Base-by-base conservation (phyloP, 2,329 filamentous ascomycete genomes). In the Colletotrichum melonis region DNA sequence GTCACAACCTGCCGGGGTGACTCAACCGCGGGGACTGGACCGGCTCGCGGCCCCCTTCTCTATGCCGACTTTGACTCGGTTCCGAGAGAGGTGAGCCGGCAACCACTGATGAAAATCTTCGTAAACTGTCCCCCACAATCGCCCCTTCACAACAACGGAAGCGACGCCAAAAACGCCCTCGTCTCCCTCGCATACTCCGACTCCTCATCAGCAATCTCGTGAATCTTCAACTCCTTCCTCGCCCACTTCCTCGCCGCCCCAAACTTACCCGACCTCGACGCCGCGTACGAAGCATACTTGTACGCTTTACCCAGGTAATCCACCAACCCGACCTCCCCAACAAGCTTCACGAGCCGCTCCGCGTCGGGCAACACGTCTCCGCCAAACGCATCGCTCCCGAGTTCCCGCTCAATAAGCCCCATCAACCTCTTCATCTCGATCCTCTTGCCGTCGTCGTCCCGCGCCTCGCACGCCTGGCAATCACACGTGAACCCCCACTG, bases 391-490 rank as follows among this genome's bases (percentile, higher is more conserved):
- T 74, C 46, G 58, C 70, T 8, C 72, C 58, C 62, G 12, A 78
- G 78, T 75, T 80, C 80, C n/a, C 75, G 62, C 24, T 83, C 78
- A 24, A 85, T 71, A 63, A 81, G 78, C 28, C 73, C 74, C n/a
- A 84, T 69, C 6, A 80, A 69, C 57, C 79, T 79, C 11, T 78
- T 74, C 38, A 83, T 78, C 59, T 79, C 77, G 0, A 76, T 76
- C 63, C 81, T 81, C 74, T 78, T 67, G 19, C 78, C 77, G 70
- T 82, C 81, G 7, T 75, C 74, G 4, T 78, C 78, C 19, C 79
- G 78, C 12, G 76, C 78, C 9, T 56, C 24, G 56, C 84, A 85
- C 3, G 81, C 82, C 5, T 58, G 68, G 46, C 84, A 86, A n/a
- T 78, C 79, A 67, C 75, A 76, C 30, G 30, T 22, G 57, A 76